Evolutionary conservation across 148 eudicot genomes (phyloP).

Genomic region (Rhododendron vialii): DNA sequence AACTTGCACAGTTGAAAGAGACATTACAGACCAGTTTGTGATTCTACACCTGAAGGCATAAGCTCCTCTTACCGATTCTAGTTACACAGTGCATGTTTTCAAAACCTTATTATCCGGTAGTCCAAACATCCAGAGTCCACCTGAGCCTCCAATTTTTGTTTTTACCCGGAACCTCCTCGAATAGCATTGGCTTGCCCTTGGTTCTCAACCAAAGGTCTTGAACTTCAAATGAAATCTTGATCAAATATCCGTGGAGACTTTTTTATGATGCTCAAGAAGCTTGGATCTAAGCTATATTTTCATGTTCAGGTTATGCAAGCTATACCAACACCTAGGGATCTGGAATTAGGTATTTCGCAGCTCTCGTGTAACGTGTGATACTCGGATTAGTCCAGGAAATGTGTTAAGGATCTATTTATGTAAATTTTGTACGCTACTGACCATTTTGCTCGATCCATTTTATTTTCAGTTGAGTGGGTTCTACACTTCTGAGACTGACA

Average conservation of each 20-base stretch:
- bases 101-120: neutral
- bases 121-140: neutral
- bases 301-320: neutral
- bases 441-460: neutral
- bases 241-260: neutral
- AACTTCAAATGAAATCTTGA: neutral
- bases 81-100: neutral
- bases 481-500: neutral
- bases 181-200: neutral
- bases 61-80: neutral
- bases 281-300: neutral
- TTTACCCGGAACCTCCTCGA: neutral
- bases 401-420: neutral
- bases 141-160: neutral
- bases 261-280: neutral
- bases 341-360: neutral
- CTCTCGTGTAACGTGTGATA: neutral
- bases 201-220: neutral
- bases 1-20: neutral
- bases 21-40: neutral
- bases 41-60: neutral
- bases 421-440: neutral
- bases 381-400: neutral
- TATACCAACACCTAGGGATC: neutral
- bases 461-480: neutral